Conservation (phyloP, 1,284 basidiomycete genomes). For the Papiliotrema fonsecae region DNA sequence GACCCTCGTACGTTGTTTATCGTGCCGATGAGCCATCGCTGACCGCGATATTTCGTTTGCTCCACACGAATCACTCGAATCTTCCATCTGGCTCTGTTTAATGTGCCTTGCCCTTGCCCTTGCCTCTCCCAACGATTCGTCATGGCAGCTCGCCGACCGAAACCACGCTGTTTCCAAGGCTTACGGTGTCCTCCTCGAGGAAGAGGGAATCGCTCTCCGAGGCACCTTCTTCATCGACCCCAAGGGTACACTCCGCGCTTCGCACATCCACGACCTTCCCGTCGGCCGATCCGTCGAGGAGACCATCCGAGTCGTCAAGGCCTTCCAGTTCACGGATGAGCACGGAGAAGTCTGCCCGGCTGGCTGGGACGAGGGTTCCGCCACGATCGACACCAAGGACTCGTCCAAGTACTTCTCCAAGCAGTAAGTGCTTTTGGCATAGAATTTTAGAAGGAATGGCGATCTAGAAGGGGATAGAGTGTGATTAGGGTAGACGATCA, state of each 20-base stretch:
- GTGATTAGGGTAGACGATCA: background rate
- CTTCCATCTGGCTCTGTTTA: no score
- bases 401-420: constrained; percentile 69
- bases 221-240: constrained; percentile 87
- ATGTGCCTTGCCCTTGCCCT: no score
- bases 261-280: constrained; percentile 72
- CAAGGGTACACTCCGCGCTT: constrained; percentile 63
- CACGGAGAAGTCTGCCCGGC: constrained; percentile 87
- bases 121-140: no score
- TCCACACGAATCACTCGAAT: no score
- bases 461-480: background rate
- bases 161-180: constrained; percentile 53
- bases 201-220: constrained; percentile 76
- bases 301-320: constrained; percentile 79
- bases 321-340: constrained; percentile 73
- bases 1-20: constrained; percentile 22
- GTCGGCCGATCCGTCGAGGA: constrained; percentile 88
- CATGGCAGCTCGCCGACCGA: constrained; percentile 41
- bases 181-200: constrained; percentile 80
- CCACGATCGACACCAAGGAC: constrained; percentile 46
- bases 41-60: background rate
- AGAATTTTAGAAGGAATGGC: background rate
- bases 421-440: constrained; percentile 32
- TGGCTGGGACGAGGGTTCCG: constrained; percentile 60
- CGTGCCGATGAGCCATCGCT: background rate